phyloP scores from a whole-genome alignment of 2,329 filamentous ascomycete genomes.

The Fusarium brachygibbosum region DNA sequence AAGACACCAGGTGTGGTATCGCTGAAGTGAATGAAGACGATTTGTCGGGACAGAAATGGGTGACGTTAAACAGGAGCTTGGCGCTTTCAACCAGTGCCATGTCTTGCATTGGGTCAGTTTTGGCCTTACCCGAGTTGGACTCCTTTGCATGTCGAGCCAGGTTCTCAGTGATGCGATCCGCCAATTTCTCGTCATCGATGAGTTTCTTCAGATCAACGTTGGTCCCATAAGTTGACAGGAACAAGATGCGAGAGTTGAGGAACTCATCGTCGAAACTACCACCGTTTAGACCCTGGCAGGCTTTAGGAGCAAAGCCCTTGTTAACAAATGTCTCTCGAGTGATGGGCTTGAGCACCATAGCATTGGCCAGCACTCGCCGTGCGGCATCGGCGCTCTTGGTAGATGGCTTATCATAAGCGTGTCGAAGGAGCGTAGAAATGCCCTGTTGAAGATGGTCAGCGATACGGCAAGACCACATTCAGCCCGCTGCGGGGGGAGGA shows the following conservation, averaged over 20 bases:
- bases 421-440: constrained; percentile 76
- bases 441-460: constrained; percentile 66
- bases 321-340: constrained; percentile 60
- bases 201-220: constrained; percentile 64
- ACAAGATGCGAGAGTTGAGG: constrained; percentile 65
- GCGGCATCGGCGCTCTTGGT: constrained; percentile 77
- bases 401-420: constrained; percentile 78
- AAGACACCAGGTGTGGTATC: constrained; percentile 76
- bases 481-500: background rate
- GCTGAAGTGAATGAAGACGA: constrained; percentile 73
- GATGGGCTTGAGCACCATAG: constrained; percentile 67
- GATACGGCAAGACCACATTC: constrained; percentile 3
- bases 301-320: constrained; percentile 69
- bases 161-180: constrained; percentile 75
- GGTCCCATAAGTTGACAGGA: constrained; percentile 64
- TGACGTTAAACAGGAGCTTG: constrained; percentile 91
- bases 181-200: constrained; percentile 59
- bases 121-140: constrained; percentile 51
- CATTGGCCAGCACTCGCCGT: constrained; percentile 86
- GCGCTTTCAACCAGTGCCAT: constrained; percentile 87
- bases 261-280: constrained; percentile 89
- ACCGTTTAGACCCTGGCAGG: constrained; percentile 78
- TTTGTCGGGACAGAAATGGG: constrained; percentile 77
- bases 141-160: constrained; percentile 76
- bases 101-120: constrained; percentile 73